Percentiles rank a stretch among this genome's conserved stretches.
phyloP scores from a whole-genome alignment of 768 basidiomycete species.

The Tylopilus cervinicoccineus region DNA sequence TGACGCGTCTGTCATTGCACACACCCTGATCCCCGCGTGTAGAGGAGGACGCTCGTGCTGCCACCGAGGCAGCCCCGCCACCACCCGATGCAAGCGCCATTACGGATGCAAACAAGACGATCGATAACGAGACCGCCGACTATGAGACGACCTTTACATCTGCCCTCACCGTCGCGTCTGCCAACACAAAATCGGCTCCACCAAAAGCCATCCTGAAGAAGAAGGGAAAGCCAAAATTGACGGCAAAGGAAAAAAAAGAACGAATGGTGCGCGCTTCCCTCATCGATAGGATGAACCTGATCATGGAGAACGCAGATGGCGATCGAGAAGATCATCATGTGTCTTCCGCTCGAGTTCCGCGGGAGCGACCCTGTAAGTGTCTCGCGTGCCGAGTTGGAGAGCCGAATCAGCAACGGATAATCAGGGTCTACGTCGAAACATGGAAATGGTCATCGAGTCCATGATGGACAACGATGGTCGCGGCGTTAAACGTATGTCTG shows the following conservation, averaged over 20 bases:
- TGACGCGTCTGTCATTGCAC: neutral
- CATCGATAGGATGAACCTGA: neutral
- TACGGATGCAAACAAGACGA: conserved; percentile 30
- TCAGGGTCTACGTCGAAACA: conserved; percentile 68
- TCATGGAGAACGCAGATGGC: conserved; percentile 38
- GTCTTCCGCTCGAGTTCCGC: conserved; percentile 85
- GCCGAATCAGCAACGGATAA: neutral
- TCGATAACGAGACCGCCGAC: conserved; percentile 26
- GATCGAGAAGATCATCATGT: conserved; percentile 68
- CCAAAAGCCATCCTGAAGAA: conserved; percentile 42
- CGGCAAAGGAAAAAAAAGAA: conserved; percentile 81
- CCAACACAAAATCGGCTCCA: conserved; percentile 35
- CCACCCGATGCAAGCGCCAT: conserved; percentile 19
- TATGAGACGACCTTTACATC: conserved; percentile 35
- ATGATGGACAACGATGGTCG: conserved; percentile 61
- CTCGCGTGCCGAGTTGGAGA: neutral
- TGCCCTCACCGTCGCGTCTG: conserved; percentile 26
- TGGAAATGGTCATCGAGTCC: conserved; percentile 76
- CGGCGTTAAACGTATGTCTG: conserved; percentile 58
- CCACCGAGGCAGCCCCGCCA: conserved; percentile 42
- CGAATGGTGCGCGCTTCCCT: conserved; percentile 49
- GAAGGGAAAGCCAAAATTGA: conserved; percentile 63
- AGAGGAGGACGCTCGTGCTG: conserved; percentile 57
- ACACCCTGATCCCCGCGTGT: neutral
- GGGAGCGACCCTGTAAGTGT: conserved; percentile 77